phyloP scores from a whole-genome alignment of 441 rosid species.

The Geranium incanum region DNA sequence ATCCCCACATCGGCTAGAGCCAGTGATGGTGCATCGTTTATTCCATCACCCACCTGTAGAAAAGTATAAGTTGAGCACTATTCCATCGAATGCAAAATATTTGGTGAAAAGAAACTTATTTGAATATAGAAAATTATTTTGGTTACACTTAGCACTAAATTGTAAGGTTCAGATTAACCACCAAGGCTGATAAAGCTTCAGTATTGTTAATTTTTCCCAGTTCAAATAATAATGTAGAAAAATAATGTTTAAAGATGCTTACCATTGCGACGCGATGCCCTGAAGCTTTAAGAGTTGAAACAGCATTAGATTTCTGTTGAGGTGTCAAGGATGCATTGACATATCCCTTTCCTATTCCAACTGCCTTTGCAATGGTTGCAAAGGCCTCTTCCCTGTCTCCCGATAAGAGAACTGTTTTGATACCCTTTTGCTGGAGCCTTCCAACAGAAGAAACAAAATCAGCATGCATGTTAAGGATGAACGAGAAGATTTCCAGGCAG shows the following conservation, averaged over 20 bases:
- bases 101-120: not conserved
- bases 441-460: slow-evolving; percentile 13
- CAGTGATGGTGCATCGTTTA: slow-evolving; percentile 93
- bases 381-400: slow-evolving; percentile 99
- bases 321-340: slow-evolving; percentile 72
- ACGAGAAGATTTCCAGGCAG: not conserved
- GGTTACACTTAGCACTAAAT: not conserved
- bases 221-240: slow-evolving; percentile 14
- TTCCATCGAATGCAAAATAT: not conserved
- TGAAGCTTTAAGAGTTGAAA: slow-evolving; percentile 64
- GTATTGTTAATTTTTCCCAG: not conserved
- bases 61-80: slow-evolving; percentile 16
- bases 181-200: not conserved
- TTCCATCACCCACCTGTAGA: slow-evolving; percentile 84
- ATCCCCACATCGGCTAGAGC: slow-evolving; percentile 91
- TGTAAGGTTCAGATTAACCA: slow-evolving; percentile 3
- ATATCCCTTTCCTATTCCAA: slow-evolving; percentile 56
- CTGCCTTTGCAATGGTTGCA: slow-evolving; percentile 61
- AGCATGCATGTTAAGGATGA: not conserved
- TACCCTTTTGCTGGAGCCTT: slow-evolving; percentile 76
- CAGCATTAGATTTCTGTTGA: slow-evolving; percentile 55
- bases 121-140: not conserved
- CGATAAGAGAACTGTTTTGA: slow-evolving; percentile 69
- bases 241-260: slow-evolving; percentile 16
- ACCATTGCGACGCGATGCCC: slow-evolving; percentile 92